These are phyloP conservation scores for Ochromonas danica DNA, from an alignment of 108 stramenopile genomes.

Conservation along the genomic window DNA sequence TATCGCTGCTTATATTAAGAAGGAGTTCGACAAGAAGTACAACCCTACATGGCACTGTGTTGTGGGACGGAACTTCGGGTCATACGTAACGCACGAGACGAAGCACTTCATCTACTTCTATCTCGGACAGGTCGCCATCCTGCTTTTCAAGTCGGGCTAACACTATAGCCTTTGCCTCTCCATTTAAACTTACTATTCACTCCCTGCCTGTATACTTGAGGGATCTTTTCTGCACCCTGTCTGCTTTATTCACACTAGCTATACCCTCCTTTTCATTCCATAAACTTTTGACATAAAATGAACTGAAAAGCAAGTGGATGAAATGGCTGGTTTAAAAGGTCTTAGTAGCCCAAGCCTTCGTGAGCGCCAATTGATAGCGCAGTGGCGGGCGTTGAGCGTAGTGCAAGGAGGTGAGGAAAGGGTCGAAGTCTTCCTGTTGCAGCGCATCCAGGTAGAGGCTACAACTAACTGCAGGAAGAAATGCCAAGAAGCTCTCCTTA, in stretches of 20 bases:
- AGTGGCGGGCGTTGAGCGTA: no score
- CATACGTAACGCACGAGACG: constrained; percentile 92
- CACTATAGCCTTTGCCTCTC: background rate
- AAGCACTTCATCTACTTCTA: constrained; percentile 99
- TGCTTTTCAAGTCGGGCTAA: constrained; percentile 98
- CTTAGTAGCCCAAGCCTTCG: no score
- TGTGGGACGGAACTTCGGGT: constrained; percentile 85
- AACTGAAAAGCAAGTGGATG: no score
- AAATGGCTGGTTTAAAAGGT: no score
- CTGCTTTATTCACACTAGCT: no score
- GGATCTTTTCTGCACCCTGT: no score
- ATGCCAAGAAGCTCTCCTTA: background rate
- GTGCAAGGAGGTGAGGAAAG: background rate
- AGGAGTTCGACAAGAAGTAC: constrained; percentile 99
- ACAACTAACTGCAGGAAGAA: background rate
- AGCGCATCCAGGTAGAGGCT: background rate
- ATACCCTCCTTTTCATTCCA: no score
- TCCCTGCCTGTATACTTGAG: no score
- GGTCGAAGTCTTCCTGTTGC: constrained; percentile 2
- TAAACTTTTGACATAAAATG: no score
- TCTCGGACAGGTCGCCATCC: constrained; percentile 95
- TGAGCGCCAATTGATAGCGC: no score
- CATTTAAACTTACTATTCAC: background rate
- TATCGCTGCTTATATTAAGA: constrained; percentile 98
- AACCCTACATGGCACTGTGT: constrained; percentile 95